Evolutionary conservation across 2,329 filamentous ascomycete genomes (phyloP).

Genomic region (Fusarium concolor): DNA sequence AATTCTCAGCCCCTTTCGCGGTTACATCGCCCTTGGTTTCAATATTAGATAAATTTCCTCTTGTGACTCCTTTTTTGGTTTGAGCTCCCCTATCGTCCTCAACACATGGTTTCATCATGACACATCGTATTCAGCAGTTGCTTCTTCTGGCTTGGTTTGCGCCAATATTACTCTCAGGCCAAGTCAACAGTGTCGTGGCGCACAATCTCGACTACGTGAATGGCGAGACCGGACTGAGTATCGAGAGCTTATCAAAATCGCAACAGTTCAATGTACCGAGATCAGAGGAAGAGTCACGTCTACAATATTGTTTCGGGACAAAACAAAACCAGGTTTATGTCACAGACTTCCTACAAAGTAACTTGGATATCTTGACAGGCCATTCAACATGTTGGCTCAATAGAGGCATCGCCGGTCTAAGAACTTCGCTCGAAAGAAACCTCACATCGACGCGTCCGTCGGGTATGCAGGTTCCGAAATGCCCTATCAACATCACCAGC

Average conservation of each 20-base stretch:
- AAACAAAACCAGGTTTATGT: neutral
- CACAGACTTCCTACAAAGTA: neutral
- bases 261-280: accelerated
- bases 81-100: accelerated
- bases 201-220: neutral
- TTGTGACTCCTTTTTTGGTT: neutral
- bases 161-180: neutral
- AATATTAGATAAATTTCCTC: neutral
- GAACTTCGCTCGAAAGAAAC: neutral
- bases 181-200: too few relatives aligned
- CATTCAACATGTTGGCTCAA: neutral
- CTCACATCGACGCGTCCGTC: neutral
- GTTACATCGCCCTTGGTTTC: neutral
- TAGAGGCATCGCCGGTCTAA: neutral
- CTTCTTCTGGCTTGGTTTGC: neutral
- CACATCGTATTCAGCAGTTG: neutral
- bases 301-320: neutral
- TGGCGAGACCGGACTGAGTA: neutral
- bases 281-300: neutral
- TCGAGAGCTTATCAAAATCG: accelerated
- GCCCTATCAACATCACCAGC: neutral
- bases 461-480: neutral
- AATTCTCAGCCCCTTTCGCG: neutral
- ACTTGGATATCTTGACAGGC: neutral
- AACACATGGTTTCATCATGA: neutral